Percentiles rank a stretch among this genome's conserved stretches.
Evolutionary conservation across 1,284 basidiomycete genomes (phyloP).

Genomic region (Hemileia vastatrix): DNA sequence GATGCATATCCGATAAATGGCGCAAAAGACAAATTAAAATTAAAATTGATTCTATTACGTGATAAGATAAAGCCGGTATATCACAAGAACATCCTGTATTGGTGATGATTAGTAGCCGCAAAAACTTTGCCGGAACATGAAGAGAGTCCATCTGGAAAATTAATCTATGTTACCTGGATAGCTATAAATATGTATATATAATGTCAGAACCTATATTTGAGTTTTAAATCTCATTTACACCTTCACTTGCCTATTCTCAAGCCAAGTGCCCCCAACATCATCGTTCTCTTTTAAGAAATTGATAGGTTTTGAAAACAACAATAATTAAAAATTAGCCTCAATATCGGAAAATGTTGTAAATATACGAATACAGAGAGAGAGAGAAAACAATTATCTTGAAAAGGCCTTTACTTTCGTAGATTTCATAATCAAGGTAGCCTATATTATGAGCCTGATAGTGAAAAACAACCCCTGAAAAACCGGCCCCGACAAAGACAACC

Average conservation of each 20-base stretch:
- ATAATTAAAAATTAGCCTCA: too few relatives aligned
- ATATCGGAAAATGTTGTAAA: too few relatives aligned
- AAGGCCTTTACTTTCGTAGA: too few relatives aligned
- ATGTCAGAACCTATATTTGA: not conserved
- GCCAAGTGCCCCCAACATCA: conserved; percentile 57
- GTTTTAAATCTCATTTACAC: not conserved
- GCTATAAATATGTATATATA: too few relatives aligned
- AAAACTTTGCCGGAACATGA: not conserved
- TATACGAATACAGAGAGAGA: too few relatives aligned
- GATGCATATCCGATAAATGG: not conserved
- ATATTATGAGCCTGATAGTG: too few relatives aligned
- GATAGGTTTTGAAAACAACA: too few relatives aligned
- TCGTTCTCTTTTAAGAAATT: conserved; percentile 58
- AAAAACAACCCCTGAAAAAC: too few relatives aligned
- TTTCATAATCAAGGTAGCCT: too few relatives aligned
- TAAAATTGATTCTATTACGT: conserved; percentile 54
- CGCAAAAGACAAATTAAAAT: conserved; percentile 34
- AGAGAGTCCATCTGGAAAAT: not conserved
- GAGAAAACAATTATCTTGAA: too few relatives aligned
- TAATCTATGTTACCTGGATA: conserved; percentile 19
- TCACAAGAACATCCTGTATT: conserved; percentile 1
- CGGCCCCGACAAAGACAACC: too few relatives aligned
- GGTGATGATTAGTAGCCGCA: not conserved
- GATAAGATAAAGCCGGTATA: not conserved
- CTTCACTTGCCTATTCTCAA: conserved; percentile 22